Conservation (phyloP, 148 eudicot genomes). For the Persicaria maculosa region DNA sequence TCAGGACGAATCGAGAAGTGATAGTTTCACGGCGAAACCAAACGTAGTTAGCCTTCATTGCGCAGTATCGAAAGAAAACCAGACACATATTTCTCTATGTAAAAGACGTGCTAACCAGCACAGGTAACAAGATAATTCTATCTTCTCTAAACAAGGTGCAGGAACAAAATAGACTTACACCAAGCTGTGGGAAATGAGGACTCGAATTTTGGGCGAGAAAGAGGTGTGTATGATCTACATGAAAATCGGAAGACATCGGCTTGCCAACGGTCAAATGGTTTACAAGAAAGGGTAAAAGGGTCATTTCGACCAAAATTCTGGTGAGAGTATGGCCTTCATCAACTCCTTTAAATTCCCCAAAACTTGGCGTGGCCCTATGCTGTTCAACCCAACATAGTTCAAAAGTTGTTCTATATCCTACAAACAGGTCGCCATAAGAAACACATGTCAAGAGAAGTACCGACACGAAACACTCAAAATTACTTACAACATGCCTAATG, state of each 20-base stretch:
- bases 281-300: conserved; percentile 9
- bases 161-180: conserved; percentile 8
- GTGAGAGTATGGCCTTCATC: conserved; percentile 51
- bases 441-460: conserved; percentile 3
- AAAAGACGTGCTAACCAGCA: not conserved
- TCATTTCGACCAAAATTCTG: conserved; percentile 59
- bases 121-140: not conserved
- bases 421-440: conserved; percentile 14
- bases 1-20: not conserved
- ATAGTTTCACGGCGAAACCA: not conserved
- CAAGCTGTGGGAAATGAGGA: conserved; percentile 6
- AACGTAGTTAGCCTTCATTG: not conserved
- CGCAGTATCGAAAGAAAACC: not conserved
- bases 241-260: not conserved
- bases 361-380: conserved; percentile 93
- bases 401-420: conserved; percentile 95
- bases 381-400: conserved; percentile 70
- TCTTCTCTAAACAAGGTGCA: conserved; percentile 8
- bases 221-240: not conserved
- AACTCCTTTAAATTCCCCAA: conserved; percentile 89
- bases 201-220: conserved; percentile 8
- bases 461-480: not conserved
- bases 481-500: not conserved
- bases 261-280: conserved; percentile 2
- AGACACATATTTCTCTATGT: not conserved